Evolutionary conservation across 352 stramenopile species (phyloP).

Genomic region (Aphanomyces astaci): DNA sequence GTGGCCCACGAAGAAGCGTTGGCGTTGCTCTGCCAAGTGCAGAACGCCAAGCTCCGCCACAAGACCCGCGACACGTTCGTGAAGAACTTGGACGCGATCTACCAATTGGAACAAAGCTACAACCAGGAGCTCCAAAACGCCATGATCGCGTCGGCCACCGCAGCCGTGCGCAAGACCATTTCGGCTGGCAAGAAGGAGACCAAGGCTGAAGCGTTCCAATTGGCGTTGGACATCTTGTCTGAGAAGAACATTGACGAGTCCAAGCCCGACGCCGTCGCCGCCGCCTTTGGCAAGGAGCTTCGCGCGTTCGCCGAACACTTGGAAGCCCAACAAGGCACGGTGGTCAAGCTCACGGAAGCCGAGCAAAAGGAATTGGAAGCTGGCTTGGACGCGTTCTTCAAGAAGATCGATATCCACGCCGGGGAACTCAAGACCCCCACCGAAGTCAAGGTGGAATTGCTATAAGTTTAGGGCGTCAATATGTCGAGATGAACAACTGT

Average conservation of each 20-base stretch:
- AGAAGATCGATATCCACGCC: constrained; percentile 71
- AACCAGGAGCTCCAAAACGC: constrained; percentile 77
- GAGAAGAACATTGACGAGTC: constrained; percentile 54
- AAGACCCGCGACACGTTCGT: constrained; percentile 83
- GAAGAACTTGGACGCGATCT: constrained; percentile 82
- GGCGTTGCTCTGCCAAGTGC: constrained; percentile 74
- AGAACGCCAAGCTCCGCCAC: constrained; percentile 78
- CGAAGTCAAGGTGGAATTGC: constrained; percentile 79
- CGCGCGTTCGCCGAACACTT: constrained; percentile 62
- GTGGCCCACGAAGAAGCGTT: constrained; percentile 77
- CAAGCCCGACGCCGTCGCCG: constrained; percentile 80
- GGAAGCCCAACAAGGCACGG: constrained; percentile 69
- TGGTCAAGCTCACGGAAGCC: constrained; percentile 59
- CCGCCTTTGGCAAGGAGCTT: constrained; percentile 77
- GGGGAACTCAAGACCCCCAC: constrained; percentile 72
- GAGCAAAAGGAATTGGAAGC: constrained; percentile 79
- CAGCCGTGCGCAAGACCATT: constrained; percentile 60
- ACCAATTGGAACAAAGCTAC: constrained; percentile 71
- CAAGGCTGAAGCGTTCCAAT: constrained; percentile 79
- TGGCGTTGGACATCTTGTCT: constrained; percentile 73
- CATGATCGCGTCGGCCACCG: constrained; percentile 66
- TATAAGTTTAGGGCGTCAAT: constrained; percentile 41
- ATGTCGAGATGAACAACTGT: neutral
- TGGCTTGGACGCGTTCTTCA: constrained; percentile 81
- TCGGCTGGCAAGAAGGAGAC: constrained; percentile 78